Base-by-base conservation (phyloP, 2,329 filamentous ascomycete species). In the Davidsoniella virescens region DNA sequence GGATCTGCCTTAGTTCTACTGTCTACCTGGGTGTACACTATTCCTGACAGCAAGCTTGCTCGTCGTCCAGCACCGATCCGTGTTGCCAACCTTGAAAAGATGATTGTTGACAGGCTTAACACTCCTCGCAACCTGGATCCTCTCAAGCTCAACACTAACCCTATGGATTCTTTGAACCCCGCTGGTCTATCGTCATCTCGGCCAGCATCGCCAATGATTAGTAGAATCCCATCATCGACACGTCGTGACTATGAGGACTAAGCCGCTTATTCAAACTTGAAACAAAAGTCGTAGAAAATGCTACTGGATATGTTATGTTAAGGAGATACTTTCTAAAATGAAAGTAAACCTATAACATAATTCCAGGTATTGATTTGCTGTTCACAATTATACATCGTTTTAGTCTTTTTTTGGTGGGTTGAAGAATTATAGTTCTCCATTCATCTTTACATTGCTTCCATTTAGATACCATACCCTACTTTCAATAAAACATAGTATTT, bases 1-100 rank as follows among this genome's bases (percentile, higher is more conserved):
- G 92, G 92, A 49, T 88, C 88, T 0, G 70, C 71, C 9, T 68
- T 92, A 45, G 88, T 96, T 7, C 67, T 95, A 1, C 72, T 77
- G 40, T 82, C 88, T 2, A 93, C 87, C 2, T 95, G 87, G 62
- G 71, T 95, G 14, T 95, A 94, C 68, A 87, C 78, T 54, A 73
- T 75, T 5, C 50, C 78, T 1, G 76, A 87, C 55, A 68, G 72
- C 17, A 70, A 75, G 50, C 67, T 71, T 49, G 54, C 57, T 5
- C 58, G 57, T 40, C 75, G 79, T 14, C 78, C 84, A 18, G 69
- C 76, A 0, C 77, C 82, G 0, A 78, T 86, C 58, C 75, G 68
- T 55, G 80, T 88, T 54, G 81, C 80, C 44, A 77, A 70, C 55
- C 87, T 83, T 59, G 87, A 94, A 62, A 92, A 94, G 65, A 76